Evolutionary conservation across 148 eudicot genomes (phyloP).

Genomic region (Persicaria tinctoria): DNA sequence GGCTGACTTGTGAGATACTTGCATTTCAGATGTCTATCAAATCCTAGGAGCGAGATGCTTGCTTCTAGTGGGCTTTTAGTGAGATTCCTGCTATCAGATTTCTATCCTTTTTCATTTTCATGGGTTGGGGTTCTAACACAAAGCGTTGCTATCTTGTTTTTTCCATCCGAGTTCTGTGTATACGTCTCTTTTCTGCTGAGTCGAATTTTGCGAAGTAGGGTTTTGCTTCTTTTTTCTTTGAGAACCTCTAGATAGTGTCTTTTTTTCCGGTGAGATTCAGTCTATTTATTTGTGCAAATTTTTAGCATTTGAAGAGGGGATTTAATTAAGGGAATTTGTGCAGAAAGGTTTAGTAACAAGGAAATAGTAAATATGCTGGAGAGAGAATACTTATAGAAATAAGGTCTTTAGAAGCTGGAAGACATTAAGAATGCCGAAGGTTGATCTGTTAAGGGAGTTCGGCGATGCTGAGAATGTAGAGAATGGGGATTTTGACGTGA

Average conservation of each 20-base stretch:
- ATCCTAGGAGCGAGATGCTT: too few species aligned
- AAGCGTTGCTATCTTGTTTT: neutral
- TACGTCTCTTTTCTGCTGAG: neutral
- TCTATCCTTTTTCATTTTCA: too few species aligned
- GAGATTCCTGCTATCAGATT: too few species aligned
- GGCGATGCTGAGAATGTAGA: neutral
- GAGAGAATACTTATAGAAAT: neutral
- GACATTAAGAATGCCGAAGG: neutral
- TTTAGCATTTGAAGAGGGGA: neutral
- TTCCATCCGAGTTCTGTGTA: slow-evolving; percentile 1
- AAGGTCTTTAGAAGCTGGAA: neutral
- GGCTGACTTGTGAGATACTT: too few species aligned
- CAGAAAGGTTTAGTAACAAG: neutral
- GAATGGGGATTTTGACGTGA: neutral
- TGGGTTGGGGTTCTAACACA: neutral
- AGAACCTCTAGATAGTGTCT: neutral
- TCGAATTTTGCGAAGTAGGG: neutral
- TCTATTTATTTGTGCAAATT: neutral
- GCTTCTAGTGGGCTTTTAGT: too few species aligned
- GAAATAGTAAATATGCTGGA: neutral
- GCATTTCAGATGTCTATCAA: too few species aligned
- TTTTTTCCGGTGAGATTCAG: neutral
- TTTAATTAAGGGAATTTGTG: neutral
- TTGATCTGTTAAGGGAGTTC: neutral
- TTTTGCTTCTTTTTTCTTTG: neutral